These are phyloP conservation scores for Penicillium parvum DNA, from an alignment of 495 filamentous ascomycete genomes.

Conservation along the genomic window DNA sequence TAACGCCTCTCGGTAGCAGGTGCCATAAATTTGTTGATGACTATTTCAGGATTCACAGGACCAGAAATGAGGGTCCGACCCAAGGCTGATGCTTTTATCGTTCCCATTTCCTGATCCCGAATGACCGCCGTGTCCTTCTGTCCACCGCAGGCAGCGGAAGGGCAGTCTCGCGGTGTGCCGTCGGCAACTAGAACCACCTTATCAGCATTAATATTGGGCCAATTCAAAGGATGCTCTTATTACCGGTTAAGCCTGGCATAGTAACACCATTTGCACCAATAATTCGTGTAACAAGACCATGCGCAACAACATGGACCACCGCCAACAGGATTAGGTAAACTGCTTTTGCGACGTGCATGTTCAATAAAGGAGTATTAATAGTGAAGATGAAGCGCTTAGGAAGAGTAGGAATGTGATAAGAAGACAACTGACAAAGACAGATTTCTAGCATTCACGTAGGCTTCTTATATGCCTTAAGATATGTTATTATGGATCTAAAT, in stretches of 20 bases:
- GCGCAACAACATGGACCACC: constrained; percentile 33
- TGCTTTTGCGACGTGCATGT: not conserved
- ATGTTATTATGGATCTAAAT: too few species aligned
- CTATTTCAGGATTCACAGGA: constrained; percentile 42
- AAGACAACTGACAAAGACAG: too few species aligned
- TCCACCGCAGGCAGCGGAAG: constrained; percentile 43
- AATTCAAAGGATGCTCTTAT: not conserved
- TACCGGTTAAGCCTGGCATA: constrained; percentile 49
- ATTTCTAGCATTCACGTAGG: too few species aligned
- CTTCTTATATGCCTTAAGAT: too few species aligned
- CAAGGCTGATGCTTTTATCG: constrained; percentile 44
- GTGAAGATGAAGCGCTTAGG: too few species aligned
- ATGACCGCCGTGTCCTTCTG: constrained; percentile 49
- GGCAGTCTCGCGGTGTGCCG: constrained; percentile 55
- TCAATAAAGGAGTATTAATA: too few species aligned
- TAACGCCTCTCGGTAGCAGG: not conserved
- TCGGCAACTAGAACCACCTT: constrained; percentile 41
- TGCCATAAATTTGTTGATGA: constrained; percentile 32
- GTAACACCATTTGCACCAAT: constrained; percentile 50
- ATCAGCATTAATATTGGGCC: not conserved
- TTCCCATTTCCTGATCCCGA: constrained; percentile 36
- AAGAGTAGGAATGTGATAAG: too few species aligned
- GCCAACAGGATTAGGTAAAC: too few species aligned
- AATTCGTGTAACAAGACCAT: constrained; percentile 50
- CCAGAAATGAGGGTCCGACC: constrained; percentile 55